These are phyloP conservation scores for Arthrobotrys conoides DNA, from an alignment of 2,329 filamentous ascomycete genomes.

Conservation along the genomic window DNA sequence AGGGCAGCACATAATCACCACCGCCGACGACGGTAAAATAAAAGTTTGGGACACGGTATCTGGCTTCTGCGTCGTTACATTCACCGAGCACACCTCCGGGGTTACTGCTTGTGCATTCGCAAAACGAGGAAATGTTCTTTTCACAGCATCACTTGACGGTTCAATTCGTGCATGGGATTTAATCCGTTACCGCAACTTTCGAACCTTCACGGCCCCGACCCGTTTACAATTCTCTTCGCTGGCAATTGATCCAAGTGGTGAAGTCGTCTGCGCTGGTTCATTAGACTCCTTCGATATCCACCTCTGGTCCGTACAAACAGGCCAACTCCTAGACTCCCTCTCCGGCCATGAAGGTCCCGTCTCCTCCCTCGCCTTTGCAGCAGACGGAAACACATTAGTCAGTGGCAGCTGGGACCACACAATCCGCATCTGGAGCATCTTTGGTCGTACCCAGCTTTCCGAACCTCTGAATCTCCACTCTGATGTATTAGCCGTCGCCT, in stretches of 20 bases:
- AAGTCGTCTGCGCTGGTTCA: constrained; percentile 94
- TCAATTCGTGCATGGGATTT: constrained; percentile 97
- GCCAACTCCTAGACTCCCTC: constrained; percentile 90
- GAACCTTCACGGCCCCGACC: constrained; percentile 94
- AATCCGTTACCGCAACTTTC: constrained; percentile 94
- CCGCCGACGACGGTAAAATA: constrained; percentile 96
- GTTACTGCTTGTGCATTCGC: constrained; percentile 96
- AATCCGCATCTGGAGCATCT: constrained; percentile 95
- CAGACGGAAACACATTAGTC: constrained; percentile 84
- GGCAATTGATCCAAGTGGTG: constrained; percentile 96
- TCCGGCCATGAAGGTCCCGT: constrained; percentile 95
- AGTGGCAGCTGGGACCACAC: constrained; percentile 98
- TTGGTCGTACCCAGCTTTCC: constrained; percentile 91
- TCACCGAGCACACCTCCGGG: constrained; percentile 94
- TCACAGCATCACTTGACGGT: constrained; percentile 94
- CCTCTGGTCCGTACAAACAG: constrained; percentile 98
- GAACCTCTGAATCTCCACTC: constrained; percentile 93
- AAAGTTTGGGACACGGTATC: constrained; percentile 98
- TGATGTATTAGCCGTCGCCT: constrained; percentile 87
- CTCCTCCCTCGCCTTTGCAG: constrained; percentile 87
- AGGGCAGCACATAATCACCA: constrained; percentile 91
- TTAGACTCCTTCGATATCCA: constrained; percentile 97
- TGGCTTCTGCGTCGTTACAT: constrained; percentile 97
- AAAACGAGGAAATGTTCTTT: constrained; percentile 93
- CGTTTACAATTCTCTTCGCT: constrained; percentile 92